These are phyloP conservation scores for Tylopilus rubrobrunneus DNA, from an alignment of 768 basidiomycete genomes.

Conservation along the genomic window DNA sequence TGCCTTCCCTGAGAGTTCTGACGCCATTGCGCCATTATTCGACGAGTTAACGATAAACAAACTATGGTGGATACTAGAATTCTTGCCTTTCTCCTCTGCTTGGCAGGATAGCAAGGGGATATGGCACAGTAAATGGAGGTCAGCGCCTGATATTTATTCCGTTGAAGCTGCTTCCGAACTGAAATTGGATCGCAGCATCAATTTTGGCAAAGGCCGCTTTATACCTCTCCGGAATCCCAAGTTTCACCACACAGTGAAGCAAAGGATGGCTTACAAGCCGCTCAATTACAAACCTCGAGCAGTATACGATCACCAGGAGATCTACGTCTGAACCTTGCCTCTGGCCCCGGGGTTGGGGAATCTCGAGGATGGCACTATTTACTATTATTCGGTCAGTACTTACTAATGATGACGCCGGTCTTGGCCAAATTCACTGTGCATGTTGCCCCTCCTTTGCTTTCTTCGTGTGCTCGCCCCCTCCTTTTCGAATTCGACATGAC, in stretches of 20 bases:
- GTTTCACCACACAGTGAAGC: conserved; percentile 62
- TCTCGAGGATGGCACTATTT: not conserved
- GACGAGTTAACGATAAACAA: conserved; percentile 45
- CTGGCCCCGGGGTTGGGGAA: not conserved
- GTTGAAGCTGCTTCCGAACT: not conserved
- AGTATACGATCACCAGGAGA: conserved; percentile 41
- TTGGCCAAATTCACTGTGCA: too few relatives aligned
- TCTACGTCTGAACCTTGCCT: conserved; percentile 36
- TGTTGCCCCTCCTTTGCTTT: too few relatives aligned
- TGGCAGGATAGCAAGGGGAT: conserved; percentile 54
- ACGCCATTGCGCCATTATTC: conserved; percentile 47
- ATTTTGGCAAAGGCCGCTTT: conserved; percentile 55
- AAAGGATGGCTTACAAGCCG: conserved; percentile 45
- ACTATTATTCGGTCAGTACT: too few relatives aligned
- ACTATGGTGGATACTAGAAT: conserved; percentile 73
- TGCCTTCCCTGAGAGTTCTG: conserved; percentile 12
- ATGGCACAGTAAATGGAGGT: conserved; percentile 59
- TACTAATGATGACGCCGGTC: too few relatives aligned
- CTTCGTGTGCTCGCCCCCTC: too few relatives aligned
- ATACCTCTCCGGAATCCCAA: conserved; percentile 45
- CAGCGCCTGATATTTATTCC: conserved; percentile 21
- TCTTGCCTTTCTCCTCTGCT: conserved; percentile 49
- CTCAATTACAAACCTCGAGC: conserved; percentile 61
- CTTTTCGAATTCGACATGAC: too few relatives aligned
- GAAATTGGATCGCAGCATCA: conserved; percentile 20